Evolutionary conservation across 768 basidiomycete species (phyloP), one percentile per base, ranked within the genome.

Genomic region (Exsudoporus frostii): DNA sequence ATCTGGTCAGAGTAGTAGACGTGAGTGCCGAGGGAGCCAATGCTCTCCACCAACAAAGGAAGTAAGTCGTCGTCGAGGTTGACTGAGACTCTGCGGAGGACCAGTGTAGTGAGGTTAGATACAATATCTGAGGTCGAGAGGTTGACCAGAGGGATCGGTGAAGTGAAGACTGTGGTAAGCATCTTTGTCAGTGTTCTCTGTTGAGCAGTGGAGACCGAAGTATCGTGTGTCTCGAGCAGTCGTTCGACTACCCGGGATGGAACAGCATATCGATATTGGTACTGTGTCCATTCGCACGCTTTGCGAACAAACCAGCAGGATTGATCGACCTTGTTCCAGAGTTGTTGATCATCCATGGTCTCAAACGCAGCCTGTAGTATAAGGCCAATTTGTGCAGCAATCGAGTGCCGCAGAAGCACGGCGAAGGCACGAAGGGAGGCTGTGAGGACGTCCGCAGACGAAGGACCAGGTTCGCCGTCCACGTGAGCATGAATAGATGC

Each of bases 1-100:
- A 94, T 92, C 71, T 98, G 95, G 69, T 97, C 95, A 36, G 92
- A 88, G 65, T 98, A 98, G 74, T 97, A 95, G 49, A 96, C 85
- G 64, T 96, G 93, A 11, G 88, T 84, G 33, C 92, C 92, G 11
- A 98, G 76, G 0, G 93, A 90, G 3, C 88, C 77, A 39, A 95
- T 86, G 63, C 88, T 88, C 50, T 84, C 77, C 8, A 94, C 86
- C 47, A 94, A 67, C 8, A 79, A 69, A 0, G 83, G 78, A 11
- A 98, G 73, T 10, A 92, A 74, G 7, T 76, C 54, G 60, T 95
- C 92, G 11, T 81, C 72, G 1, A 80, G 73, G 53, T 85, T 78
- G 30, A 85, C 72, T 1, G 81, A 74, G 25, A 85, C 76, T 41
- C 89, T 78, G 38, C 90, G 88, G 36, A 93, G 72, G 53, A 95